Percentiles rank a stretch among this genome's conserved stretches.
Evolutionary conservation across 345 rosid genomes (phyloP).

Genomic region (Hirschfeldia incana): DNA sequence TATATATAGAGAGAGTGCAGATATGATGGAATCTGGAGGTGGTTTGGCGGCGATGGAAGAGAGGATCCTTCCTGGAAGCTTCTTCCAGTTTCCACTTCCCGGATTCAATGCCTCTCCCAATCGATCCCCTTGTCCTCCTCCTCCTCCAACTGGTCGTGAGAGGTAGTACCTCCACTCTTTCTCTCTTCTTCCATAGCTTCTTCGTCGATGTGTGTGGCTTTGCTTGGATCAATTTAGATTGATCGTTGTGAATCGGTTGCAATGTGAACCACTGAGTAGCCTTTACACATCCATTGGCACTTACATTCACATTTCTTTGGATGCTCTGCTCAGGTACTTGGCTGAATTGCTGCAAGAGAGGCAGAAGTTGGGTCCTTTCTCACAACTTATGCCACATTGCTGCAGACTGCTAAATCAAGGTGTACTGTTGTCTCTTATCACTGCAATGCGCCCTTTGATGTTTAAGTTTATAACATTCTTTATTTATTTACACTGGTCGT

Average conservation of each 20-base stretch:
- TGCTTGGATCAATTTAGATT: neutral
- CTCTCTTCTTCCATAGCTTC: neutral
- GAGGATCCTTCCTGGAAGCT: conserved; percentile 84
- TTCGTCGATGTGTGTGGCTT: neutral
- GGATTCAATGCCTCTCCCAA: conserved; percentile 82
- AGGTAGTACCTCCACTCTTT: conserved; percentile 46
- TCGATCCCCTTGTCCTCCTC: conserved; percentile 50
- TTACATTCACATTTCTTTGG: neutral
- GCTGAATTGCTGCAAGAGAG: conserved; percentile 84
- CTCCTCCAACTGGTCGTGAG: conserved; percentile 64
- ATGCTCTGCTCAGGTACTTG: conserved; percentile 62
- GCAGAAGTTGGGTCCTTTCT: conserved; percentile 76
- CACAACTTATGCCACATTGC: conserved; percentile 70
- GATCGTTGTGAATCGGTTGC: neutral
- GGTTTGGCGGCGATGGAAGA: conserved; percentile 64
- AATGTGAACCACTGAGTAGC: neutral
- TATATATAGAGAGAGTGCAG: too few relatives aligned
- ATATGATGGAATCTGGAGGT: conserved; percentile 34
- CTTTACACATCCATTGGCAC: neutral
- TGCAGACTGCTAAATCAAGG: conserved; percentile 81
- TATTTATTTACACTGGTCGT: conserved; percentile 1
- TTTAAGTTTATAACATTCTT: too few relatives aligned
- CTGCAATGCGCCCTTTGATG: neutral
- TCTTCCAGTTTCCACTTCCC: conserved; percentile 80
- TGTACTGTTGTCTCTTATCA: conserved; percentile 8